Conservation (phyloP, 1,139 yeast genomes). For the Protomyces arabidopsidicola region DNA sequence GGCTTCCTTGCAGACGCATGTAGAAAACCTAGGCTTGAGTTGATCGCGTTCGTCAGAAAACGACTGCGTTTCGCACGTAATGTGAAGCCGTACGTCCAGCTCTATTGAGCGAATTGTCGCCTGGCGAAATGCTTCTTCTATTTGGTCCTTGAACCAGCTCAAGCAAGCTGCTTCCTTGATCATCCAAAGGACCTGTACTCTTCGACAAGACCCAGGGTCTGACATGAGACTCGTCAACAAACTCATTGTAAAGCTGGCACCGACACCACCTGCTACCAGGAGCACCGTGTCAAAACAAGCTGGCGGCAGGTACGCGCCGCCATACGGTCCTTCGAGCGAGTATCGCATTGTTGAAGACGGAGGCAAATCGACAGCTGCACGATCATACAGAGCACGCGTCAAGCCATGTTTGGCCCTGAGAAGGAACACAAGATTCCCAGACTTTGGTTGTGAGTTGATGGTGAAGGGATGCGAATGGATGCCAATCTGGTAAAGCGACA, state of each 20-base stretch:
- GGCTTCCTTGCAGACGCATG: background rate
- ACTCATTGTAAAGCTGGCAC: slow-evolving; percentile 32
- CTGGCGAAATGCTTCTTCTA: slow-evolving; percentile 7
- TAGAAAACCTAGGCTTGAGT: too few species aligned
- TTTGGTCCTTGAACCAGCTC: slow-evolving; percentile 4
- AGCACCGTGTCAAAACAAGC: slow-evolving; percentile 32
- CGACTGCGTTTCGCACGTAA: slow-evolving; percentile 8
- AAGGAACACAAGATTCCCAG: slow-evolving; percentile 28
- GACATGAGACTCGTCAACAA: slow-evolving; percentile 25
- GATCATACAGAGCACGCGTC: slow-evolving; percentile 27
- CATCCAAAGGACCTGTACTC: slow-evolving; percentile 31
- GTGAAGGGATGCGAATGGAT: slow-evolving; percentile 35
- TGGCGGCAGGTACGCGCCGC: slow-evolving; percentile 29
- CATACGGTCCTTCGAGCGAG: slow-evolving; percentile 35
- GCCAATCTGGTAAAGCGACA: slow-evolving; percentile 33
- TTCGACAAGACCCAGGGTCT: slow-evolving; percentile 2
- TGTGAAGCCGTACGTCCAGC: background rate
- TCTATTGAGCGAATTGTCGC: background rate
- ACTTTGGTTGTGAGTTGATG: slow-evolving; percentile 27
- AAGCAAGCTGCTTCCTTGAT: slow-evolving; percentile 28
- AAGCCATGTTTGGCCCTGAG: slow-evolving; percentile 32
- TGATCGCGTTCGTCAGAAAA: background rate
- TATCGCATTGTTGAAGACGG: slow-evolving; percentile 29
- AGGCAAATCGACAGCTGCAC: background rate
- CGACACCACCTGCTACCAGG: slow-evolving; percentile 33